Evolutionary conservation across 768 basidiomycete species (phyloP).

Genomic region (Austroboletus eburneus): DNA sequence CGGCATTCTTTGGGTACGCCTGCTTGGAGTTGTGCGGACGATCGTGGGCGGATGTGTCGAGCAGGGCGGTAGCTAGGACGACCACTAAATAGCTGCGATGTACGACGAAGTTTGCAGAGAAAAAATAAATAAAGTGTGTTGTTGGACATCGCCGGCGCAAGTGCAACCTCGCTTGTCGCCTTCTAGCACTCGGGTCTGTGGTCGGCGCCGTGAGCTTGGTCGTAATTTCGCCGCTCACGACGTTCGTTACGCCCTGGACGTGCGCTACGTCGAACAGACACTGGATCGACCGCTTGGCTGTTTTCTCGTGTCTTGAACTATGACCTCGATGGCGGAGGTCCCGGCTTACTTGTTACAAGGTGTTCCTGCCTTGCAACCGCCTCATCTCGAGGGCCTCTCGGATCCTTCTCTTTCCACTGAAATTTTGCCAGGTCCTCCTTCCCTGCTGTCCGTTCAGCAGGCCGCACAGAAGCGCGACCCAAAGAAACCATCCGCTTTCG

Average conservation of each 20-base stretch:
- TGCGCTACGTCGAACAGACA: conserved; percentile 15
- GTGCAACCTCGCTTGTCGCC: conserved; percentile 23
- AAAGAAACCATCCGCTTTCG: conserved; percentile 62
- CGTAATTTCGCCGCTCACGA: conserved; percentile 20
- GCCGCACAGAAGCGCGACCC: conserved; percentile 72
- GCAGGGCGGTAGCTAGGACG: conserved; percentile 16
- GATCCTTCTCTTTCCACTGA: conserved; percentile 82
- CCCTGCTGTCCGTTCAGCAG: conserved; percentile 67
- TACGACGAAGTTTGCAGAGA: conserved; percentile 20
- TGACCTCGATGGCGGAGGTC: conserved; percentile 68
- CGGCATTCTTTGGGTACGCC: neutral
- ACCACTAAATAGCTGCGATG: conserved; percentile 1
- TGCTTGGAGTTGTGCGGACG: neutral
- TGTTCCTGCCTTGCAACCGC: conserved; percentile 69
- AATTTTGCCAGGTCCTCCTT: conserved; percentile 85
- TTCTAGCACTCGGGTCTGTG: conserved; percentile 13
- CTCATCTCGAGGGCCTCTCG: conserved; percentile 66
- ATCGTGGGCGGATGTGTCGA: conserved; percentile 1
- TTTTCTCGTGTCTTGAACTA: conserved; percentile 34
- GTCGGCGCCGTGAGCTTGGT: conserved; percentile 20
- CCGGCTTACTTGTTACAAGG: conserved; percentile 72
- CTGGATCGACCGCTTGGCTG: conserved; percentile 15
- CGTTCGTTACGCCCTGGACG: conserved; percentile 16
- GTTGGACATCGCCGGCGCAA: conserved; percentile 16
- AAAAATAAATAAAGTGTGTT: conserved; percentile 27